These are phyloP conservation scores for Thermothielavioides terrestris DNA, from an alignment of 495 filamentous ascomycete genomes.

Conservation along the genomic window DNA sequence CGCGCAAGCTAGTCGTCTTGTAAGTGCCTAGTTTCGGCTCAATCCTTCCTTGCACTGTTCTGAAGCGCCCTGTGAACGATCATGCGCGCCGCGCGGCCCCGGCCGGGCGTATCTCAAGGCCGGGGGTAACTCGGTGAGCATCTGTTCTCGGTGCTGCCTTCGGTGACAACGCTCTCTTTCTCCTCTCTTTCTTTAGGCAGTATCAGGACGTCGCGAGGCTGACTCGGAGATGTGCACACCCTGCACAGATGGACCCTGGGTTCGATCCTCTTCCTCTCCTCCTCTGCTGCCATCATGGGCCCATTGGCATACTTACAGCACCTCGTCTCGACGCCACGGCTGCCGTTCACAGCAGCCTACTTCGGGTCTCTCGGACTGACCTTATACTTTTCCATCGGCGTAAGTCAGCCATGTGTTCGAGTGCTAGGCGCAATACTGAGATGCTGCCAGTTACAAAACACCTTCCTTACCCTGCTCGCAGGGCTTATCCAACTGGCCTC, in stretches of 20 bases:
- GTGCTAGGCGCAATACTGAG: constrained; percentile 14
- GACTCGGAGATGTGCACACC: constrained; percentile 5
- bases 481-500: constrained; percentile 73
- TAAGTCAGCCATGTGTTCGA: constrained; percentile 44
- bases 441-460: constrained; percentile 57
- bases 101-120: neutral
- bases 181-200: neutral
- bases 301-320: constrained; percentile 74
- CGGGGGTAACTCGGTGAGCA: neutral
- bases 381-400: constrained; percentile 82
- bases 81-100: neutral
- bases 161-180: neutral
- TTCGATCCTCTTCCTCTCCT: constrained; percentile 79
- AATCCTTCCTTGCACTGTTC: neutral
- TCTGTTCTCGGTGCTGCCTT: neutral
- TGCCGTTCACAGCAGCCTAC: constrained; percentile 95
- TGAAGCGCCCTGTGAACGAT: neutral
- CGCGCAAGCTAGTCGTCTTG: constrained; percentile 92
- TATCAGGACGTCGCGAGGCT: neutral
- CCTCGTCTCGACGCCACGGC: constrained; percentile 70
- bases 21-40: constrained; percentile 47
- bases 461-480: constrained; percentile 73
- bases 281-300: constrained; percentile 92
- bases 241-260: constrained; percentile 81
- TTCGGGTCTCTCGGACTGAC: constrained; percentile 90